A percentile compares a stretch with the other conserved stretches of the same genome.
Conservation (phyloP, 73 alveolate genomes). For the Breviolum minutum region DNA sequence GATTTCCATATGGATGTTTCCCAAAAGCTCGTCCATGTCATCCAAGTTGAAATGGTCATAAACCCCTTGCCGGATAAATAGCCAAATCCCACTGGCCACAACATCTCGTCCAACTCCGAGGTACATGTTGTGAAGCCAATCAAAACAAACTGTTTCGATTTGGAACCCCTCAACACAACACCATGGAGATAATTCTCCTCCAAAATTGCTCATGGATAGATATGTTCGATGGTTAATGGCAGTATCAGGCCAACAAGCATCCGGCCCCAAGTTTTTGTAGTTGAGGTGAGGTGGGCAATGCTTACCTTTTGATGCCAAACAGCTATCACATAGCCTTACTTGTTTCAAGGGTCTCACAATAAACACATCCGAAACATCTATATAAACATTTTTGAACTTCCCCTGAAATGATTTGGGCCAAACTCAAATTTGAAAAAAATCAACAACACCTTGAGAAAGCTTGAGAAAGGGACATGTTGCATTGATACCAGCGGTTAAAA, state of each 20-base stretch:
- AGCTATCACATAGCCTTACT: conserved; percentile 16
- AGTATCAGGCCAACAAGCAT: neutral
- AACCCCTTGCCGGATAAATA: neutral
- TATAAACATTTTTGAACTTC: neutral
- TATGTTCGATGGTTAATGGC: neutral
- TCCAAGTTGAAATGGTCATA: neutral
- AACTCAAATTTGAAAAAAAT: neutral
- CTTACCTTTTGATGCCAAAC: conserved; percentile 1
- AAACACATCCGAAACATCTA: neutral
- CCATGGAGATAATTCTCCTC: neutral
- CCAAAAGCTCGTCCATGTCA: neutral
- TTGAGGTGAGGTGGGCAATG: neutral
- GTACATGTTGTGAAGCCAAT: neutral
- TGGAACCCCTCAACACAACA: neutral
- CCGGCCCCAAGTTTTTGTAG: neutral
- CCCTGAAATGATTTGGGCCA: neutral
- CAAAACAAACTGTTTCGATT: neutral
- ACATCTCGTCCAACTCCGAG: neutral
- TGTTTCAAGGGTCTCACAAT: too few species aligned
- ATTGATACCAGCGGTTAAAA: neutral
- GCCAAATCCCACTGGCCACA: conserved; percentile 13
- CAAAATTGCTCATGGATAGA: neutral
- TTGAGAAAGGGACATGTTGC: neutral
- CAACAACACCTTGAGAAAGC: neutral
- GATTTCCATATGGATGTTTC: neutral